Percentiles rank a stretch among this genome's conserved stretches.
Conservation (phyloP, 1,284 basidiomycete species). For the Cutaneotrichosporon cyanovorans region DNA sequence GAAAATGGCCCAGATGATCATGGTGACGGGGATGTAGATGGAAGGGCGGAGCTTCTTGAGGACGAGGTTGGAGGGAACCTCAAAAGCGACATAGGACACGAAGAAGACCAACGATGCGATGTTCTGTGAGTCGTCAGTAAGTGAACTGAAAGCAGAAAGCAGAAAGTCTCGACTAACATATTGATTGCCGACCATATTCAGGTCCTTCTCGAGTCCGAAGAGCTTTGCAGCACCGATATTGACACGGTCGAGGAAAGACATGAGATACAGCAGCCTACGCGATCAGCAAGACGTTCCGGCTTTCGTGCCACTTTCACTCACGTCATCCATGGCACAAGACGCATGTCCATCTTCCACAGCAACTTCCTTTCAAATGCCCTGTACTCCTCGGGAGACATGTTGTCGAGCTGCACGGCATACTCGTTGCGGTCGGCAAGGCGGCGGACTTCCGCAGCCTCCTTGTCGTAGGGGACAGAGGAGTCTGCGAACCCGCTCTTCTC, state of each 20-base stretch:
- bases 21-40: conserved; percentile 43
- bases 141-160: no score
- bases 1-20: conserved; percentile 39
- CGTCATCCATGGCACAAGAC: conserved; percentile 45
- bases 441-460: not conserved
- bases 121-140: conserved; percentile 11
- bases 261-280: conserved; percentile 34
- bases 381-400: conserved; percentile 34
- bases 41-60: conserved; percentile 45
- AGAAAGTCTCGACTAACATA: conserved; percentile 31
- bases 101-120: conserved; percentile 41
- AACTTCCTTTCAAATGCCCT: conserved; percentile 34
- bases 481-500: not conserved
- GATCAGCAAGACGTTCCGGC: not conserved
- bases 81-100: conserved; percentile 42
- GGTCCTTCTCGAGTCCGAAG: conserved; percentile 38
- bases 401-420: conserved; percentile 21
- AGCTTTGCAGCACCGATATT: conserved; percentile 47
- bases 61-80: conserved; percentile 47
- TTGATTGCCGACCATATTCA: conserved; percentile 41
- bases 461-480: not conserved
- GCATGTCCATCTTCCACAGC: conserved; percentile 41
- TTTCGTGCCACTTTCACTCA: conserved; percentile 23
- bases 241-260: conserved; percentile 49
- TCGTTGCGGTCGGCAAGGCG: conserved; percentile 1